Evolutionary conservation across 441 rosid genomes (phyloP).

Genomic region (Croton laevigatus): DNA sequence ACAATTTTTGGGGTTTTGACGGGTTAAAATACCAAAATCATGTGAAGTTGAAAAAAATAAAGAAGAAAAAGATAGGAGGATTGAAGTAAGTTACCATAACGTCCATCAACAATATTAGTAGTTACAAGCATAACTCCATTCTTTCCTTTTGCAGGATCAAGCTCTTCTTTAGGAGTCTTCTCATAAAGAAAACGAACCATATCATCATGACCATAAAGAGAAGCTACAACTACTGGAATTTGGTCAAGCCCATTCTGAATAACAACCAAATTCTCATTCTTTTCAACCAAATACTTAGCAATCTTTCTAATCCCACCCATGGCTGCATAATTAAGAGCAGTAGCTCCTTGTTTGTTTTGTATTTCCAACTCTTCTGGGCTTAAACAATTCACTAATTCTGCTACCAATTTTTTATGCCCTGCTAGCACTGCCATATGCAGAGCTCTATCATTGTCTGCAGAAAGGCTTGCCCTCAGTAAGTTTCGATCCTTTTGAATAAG

Average conservation of each 20-base stretch:
- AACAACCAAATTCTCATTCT: slow-evolving; percentile 19
- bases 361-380: slow-evolving; percentile 15
- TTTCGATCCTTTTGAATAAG: slow-evolving; percentile 16
- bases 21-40: too few relatives aligned
- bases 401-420: slow-evolving; percentile 29
- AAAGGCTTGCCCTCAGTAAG: slow-evolving; percentile 25
- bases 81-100: slow-evolving; percentile 30
- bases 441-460: slow-evolving; percentile 35
- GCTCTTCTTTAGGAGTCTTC: slow-evolving; percentile 17
- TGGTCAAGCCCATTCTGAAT: slow-evolving; percentile 25
- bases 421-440: slow-evolving; percentile 37
- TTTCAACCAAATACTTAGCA: slow-evolving; percentile 23
- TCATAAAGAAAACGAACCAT: slow-evolving; percentile 32
- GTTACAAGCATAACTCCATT: slow-evolving; percentile 42
- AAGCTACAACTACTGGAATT: slow-evolving; percentile 43
- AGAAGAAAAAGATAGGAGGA: too few relatives aligned
- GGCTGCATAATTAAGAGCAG: slow-evolving; percentile 39
- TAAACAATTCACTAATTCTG: slow-evolving; percentile 19
- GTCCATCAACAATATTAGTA: slow-evolving; percentile 30
- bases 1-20: too few relatives aligned
- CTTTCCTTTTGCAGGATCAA: slow-evolving; percentile 25
- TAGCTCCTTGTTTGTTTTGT: slow-evolving; percentile 26
- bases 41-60: too few relatives aligned
- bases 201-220: slow-evolving; percentile 30
- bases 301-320: slow-evolving; percentile 30